These are phyloP conservation scores for Candida quercuum DNA, from an alignment of 805 yeast species.

Conservation along the genomic window DNA sequence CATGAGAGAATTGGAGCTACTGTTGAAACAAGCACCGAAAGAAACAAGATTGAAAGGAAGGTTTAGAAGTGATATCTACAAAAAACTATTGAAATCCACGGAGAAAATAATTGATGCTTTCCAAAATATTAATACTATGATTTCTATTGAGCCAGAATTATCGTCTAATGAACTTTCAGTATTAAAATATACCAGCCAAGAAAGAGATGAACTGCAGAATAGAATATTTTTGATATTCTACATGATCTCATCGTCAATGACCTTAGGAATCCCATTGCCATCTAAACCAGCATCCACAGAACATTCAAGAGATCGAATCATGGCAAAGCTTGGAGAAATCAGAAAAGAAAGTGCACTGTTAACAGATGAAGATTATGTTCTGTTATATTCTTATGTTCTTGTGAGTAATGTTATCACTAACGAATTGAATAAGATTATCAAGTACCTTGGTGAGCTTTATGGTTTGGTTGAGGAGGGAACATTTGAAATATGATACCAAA, in stretches of 20 bases:
- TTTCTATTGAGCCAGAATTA: conserved; percentile 54
- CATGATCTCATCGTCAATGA: conserved; percentile 71
- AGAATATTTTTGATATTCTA: conserved; percentile 72
- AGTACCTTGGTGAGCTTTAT: conserved; percentile 48
- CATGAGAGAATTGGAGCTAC: conserved; percentile 52
- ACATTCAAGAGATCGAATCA: conserved; percentile 65
- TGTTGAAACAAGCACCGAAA: conserved; percentile 66
- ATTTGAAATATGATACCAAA: conserved; percentile 15
- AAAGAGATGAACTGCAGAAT: conserved; percentile 65
- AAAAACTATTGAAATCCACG: conserved; percentile 46
- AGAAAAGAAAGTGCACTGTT: conserved; percentile 34
- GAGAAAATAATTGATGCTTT: conserved; percentile 67
- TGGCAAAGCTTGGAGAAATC: conserved; percentile 58
- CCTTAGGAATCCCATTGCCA: conserved; percentile 73
- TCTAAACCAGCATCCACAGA: conserved; percentile 72
- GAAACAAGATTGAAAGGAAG: conserved; percentile 73
- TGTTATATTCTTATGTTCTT: conserved; percentile 68
- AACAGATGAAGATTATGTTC: conserved; percentile 68
- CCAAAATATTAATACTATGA: conserved; percentile 67
- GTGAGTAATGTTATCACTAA: conserved; percentile 64
- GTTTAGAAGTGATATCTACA: conserved; percentile 53
- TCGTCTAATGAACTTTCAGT: conserved; percentile 50
- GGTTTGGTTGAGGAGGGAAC: conserved; percentile 50
- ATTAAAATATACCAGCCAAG: conserved; percentile 46
- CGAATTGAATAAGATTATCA: conserved; percentile 56